Percentiles rank a stretch among this genome's conserved stretches.
phyloP scores from a whole-genome alignment of 768 basidiomycete species.

The Lepiota subincarnata region DNA sequence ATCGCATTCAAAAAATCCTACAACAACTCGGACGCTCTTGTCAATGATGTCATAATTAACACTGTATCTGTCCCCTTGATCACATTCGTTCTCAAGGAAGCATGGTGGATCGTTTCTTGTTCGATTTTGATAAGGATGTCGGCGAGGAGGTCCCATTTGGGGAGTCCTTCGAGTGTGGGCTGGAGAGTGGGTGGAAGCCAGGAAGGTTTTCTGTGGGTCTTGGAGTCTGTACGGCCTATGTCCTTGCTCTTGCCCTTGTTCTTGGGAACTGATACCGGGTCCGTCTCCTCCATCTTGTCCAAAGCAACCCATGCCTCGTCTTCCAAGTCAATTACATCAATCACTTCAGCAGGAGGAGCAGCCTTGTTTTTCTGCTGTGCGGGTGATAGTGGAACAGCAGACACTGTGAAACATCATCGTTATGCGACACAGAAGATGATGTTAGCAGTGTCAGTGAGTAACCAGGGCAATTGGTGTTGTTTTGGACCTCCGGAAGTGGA shows the following conservation, averaged over 20 bases:
- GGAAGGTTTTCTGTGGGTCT: constrained; percentile 29
- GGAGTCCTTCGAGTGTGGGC: constrained; percentile 87
- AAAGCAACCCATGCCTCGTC: constrained; percentile 75
- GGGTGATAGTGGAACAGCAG: constrained; percentile 13
- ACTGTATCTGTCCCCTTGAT: constrained; percentile 67
- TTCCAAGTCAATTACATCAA: too few species aligned
- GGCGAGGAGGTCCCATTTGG: constrained; percentile 86
- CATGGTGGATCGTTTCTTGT: constrained; percentile 69
- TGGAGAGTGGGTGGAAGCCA: constrained; percentile 81
- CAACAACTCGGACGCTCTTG: constrained; percentile 67
- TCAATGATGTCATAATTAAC: constrained; percentile 85
- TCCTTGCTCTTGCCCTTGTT: constrained; percentile 11
- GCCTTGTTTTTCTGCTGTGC: constrained; percentile 18
- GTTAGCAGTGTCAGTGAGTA: constrained; percentile 89
- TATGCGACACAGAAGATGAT: constrained; percentile 79
- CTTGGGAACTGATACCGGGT: constrained; percentile 9
- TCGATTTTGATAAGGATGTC: constrained; percentile 91
- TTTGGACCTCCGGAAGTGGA: constrained; percentile 47
- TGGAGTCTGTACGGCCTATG: neutral
- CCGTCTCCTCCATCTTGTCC: constrained; percentile 55
- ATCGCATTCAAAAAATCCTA: constrained; percentile 75
- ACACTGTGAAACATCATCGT: constrained; percentile 70
- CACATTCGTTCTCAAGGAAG: constrained; percentile 32
- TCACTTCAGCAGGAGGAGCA: too few species aligned
- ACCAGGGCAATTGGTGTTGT: constrained; percentile 80